These are phyloP conservation scores for Hericium alpestre DNA, from an alignment of 768 basidiomycete genomes.

Conservation along the genomic window DNA sequence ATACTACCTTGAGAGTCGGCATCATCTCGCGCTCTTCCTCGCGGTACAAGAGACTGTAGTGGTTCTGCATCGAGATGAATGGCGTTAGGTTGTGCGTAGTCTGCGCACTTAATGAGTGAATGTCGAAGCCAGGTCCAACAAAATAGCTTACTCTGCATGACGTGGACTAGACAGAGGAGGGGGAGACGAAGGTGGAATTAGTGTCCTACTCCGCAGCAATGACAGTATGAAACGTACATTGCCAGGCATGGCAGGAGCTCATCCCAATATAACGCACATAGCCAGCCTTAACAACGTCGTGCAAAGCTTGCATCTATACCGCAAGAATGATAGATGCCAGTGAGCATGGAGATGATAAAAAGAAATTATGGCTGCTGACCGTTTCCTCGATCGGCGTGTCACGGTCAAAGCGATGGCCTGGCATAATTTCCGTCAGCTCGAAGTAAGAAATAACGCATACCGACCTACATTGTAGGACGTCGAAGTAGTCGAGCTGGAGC, in stretches of 20 bases:
- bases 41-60: conserved; percentile 31
- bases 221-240: conserved; percentile 5
- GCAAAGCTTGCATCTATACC: conserved; percentile 28
- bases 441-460: not conserved
- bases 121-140: not conserved
- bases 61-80: conserved; percentile 39
- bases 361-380: not conserved
- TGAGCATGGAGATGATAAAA: not conserved
- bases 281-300: conserved; percentile 32
- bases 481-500: conserved; percentile 63
- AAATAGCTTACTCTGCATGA: conserved; percentile 16
- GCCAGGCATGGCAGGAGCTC: conserved; percentile 21
- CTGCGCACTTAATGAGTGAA: not conserved
- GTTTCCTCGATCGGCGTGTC: conserved; percentile 33
- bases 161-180: conserved; percentile 7
- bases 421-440: not conserved
- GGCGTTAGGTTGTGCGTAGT: conserved; percentile 24
- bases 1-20: conserved; percentile 18
- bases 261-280: conserved; percentile 29
- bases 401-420: conserved; percentile 30
- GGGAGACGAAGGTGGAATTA: not conserved
- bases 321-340: not conserved
- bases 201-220: not conserved
- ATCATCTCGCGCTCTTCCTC: conserved; percentile 33
- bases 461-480: conserved; percentile 49